Conservation (phyloP, 78 protist genomes). For the Dictyostelium capitatum region DNA sequence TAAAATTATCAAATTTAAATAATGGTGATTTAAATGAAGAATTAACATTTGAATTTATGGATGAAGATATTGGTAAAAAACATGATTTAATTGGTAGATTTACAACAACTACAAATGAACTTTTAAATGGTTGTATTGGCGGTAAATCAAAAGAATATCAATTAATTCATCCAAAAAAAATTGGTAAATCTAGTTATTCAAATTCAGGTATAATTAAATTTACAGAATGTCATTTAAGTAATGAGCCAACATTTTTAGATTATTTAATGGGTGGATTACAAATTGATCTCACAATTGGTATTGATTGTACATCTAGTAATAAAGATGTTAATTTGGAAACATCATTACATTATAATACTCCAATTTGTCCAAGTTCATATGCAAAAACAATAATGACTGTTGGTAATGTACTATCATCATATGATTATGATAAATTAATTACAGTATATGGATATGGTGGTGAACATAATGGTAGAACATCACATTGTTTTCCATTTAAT, state of each 20-base stretch:
- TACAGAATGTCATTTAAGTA: background rate
- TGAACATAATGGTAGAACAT: background rate
- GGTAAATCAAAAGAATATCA: background rate
- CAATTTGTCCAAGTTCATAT: slow-evolving; percentile 9
- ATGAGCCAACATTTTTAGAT: slow-evolving; percentile 76
- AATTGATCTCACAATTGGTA: slow-evolving; percentile 82
- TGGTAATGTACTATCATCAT: slow-evolving; percentile 27
- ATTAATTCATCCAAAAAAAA: slow-evolving; percentile 68
- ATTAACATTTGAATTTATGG: slow-evolving; percentile 73
- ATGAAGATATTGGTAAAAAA: slow-evolving; percentile 72
- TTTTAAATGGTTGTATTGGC: background rate
- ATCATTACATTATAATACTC: slow-evolving; percentile 84
- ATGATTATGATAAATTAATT: slow-evolving; percentile 22
- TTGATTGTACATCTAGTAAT: slow-evolving; percentile 94
- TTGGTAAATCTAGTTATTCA: slow-evolving; percentile 25
- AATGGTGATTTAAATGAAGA: background rate
- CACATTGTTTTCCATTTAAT: slow-evolving; percentile 77
- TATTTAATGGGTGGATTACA: slow-evolving; percentile 83
- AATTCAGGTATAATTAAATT: slow-evolving; percentile 70
- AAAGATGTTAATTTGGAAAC: slow-evolving; percentile 8
- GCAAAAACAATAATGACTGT: background rate
- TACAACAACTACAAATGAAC: background rate
- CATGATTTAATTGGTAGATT: slow-evolving; percentile 85
- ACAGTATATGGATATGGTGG: slow-evolving; percentile 92
- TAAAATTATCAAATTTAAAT: slow-evolving; percentile 2